These are phyloP conservation scores for Exophiala spinifera DNA, from an alignment of 2,329 filamentous ascomycete species.

Conservation along the genomic window DNA sequence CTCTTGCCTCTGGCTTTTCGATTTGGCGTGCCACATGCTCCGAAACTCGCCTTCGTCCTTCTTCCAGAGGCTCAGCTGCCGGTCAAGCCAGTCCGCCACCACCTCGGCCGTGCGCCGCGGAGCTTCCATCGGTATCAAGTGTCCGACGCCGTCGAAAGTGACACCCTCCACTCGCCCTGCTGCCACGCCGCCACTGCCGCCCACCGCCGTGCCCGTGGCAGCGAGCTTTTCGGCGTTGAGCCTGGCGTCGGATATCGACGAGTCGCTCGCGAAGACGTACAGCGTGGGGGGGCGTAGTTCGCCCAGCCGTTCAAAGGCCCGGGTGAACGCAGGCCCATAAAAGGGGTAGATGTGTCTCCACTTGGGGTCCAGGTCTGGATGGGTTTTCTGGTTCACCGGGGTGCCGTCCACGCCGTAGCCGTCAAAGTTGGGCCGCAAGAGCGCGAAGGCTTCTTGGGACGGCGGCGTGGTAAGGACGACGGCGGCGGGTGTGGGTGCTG, in stretches of 20 bases:
- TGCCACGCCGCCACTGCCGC: constrained; percentile 52
- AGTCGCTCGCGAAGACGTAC: constrained; percentile 43
- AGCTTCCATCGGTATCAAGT: constrained; percentile 29
- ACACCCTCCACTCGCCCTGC: constrained; percentile 36
- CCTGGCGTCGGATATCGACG: constrained; percentile 37
- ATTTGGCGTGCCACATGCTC: no score
- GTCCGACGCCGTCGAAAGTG: constrained; percentile 19
- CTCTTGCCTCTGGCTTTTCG: no score
- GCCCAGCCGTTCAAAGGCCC: constrained; percentile 39
- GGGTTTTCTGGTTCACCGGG: constrained; percentile 38
- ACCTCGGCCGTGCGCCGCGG: constrained; percentile 17
- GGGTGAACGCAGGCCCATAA: constrained; percentile 41
- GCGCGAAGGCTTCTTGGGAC: constrained; percentile 71
- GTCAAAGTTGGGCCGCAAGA: constrained; percentile 50
- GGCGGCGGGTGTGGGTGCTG: constrained; percentile 51
- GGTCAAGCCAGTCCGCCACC: no score
- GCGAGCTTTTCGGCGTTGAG: constrained; percentile 38
- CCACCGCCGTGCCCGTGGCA: constrained; percentile 38
- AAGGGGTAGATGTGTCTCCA: constrained; percentile 37
- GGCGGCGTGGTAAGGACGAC: constrained; percentile 70
- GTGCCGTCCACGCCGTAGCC: constrained; percentile 51
- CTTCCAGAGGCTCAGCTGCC: no score
- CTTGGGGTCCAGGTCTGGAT: constrained; percentile 43
- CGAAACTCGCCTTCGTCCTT: no score
- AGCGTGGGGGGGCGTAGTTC: constrained; percentile 42